These are phyloP conservation scores for Punctularia strigosozonata DNA, from an alignment of 768 basidiomycete species.

Conservation along the genomic window DNA sequence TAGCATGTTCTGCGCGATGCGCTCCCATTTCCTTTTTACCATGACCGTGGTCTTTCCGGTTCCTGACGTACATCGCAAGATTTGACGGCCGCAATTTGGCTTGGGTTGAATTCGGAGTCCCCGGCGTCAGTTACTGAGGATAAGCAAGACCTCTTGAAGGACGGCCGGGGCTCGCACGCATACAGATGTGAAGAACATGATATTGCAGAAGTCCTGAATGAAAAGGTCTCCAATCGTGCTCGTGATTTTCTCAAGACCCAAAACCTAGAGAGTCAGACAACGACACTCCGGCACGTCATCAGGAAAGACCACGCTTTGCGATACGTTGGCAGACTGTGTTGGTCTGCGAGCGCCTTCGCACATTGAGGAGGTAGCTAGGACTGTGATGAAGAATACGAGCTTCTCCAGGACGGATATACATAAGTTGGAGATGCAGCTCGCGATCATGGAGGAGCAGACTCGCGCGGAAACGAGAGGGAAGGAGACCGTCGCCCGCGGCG, in stretches of 20 bases:
- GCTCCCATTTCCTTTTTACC: constrained; percentile 43
- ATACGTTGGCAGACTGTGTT: constrained; percentile 33
- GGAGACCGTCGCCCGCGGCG: constrained; percentile 8
- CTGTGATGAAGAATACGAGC: constrained; percentile 39
- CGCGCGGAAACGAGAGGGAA: constrained; percentile 24
- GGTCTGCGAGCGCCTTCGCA: constrained; percentile 22
- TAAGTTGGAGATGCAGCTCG: constrained; percentile 46
- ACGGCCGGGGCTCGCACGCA: too few relatives aligned
- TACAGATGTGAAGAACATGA: too few relatives aligned
- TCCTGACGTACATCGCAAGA: constrained; percentile 32
- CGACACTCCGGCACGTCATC: too few relatives aligned
- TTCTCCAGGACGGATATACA: constrained; percentile 40
- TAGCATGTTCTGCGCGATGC: constrained; percentile 20
- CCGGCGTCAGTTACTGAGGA: too few relatives aligned
- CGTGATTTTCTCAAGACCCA: too few relatives aligned
- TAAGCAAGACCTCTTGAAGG: too few relatives aligned
- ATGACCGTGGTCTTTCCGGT: constrained; percentile 68
- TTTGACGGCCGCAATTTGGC: constrained; percentile 39
- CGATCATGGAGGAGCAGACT: constrained; percentile 49
- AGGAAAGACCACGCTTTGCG: constrained; percentile 61
- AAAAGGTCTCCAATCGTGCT: too few relatives aligned
- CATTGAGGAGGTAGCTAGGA: constrained; percentile 51
- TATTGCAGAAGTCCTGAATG: too few relatives aligned
- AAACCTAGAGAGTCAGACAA: too few relatives aligned
- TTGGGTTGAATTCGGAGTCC: constrained; percentile 46